Conservation (phyloP, 371 early-diverging fungal species). For the Haplosporangium sp. region DNA sequence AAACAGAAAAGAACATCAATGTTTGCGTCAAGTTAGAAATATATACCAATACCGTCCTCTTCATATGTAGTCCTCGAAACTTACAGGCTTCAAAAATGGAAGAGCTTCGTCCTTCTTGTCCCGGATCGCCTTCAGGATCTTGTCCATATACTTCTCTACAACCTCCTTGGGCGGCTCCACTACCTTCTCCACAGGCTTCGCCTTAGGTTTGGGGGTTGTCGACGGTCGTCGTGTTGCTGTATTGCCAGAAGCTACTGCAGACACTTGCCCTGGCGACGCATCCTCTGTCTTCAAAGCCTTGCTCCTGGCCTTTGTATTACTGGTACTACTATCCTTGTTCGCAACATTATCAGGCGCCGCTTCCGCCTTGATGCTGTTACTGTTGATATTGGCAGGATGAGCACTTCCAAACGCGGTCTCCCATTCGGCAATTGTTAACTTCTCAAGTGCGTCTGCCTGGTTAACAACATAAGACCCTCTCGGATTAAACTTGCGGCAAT, state of each 20-base stretch:
- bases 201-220: conserved; percentile 28
- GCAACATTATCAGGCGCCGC: too few relatives aligned
- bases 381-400: not conserved
- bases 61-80: too few relatives aligned
- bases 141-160: conserved; percentile 43
- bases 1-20: conserved; percentile 45
- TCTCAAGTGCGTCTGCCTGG: conserved; percentile 62
- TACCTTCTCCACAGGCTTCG: conserved; percentile 27
- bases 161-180: conserved; percentile 42
- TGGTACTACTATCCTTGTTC: not conserved
- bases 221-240: conserved; percentile 16
- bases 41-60: not conserved
- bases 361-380: too few relatives aligned
- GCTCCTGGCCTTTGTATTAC: conserved; percentile 23
- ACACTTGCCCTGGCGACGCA: conserved; percentile 5
- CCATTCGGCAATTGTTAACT: conserved; percentile 59
- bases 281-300: conserved; percentile 24
- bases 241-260: not conserved
- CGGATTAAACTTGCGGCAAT: conserved; percentile 67
- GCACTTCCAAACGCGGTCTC: conserved; percentile 47
- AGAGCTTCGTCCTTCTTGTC: conserved; percentile 57
- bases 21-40: not conserved
- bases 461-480: conserved; percentile 61
- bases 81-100: conserved; percentile 63
- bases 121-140: conserved; percentile 57